Conservation (phyloP, 345 rosid species). For the Salix udensis region DNA sequence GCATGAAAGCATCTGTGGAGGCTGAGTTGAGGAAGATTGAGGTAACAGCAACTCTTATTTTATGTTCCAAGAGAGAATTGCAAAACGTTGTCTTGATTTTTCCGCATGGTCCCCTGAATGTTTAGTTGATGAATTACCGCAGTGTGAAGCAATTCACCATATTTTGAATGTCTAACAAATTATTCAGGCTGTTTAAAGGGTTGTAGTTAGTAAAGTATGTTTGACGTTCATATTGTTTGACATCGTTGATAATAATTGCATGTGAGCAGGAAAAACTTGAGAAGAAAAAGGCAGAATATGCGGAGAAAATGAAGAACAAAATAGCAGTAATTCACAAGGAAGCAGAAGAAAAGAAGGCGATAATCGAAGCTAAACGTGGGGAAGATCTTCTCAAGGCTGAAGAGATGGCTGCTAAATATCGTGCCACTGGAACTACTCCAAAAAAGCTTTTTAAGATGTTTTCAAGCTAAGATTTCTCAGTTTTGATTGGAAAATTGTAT, state of each 20-base stretch:
- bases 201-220: background rate
- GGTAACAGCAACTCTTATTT: conserved; percentile 28
- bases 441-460: conserved; percentile 55
- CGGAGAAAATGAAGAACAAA: conserved; percentile 84
- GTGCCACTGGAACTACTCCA: conserved; percentile 71
- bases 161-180: background rate
- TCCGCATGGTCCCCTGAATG: background rate
- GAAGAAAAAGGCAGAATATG: conserved; percentile 70
- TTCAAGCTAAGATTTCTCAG: conserved; percentile 18
- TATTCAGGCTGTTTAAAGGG: background rate
- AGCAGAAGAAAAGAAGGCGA: conserved; percentile 84
- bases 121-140: background rate
- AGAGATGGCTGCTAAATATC: conserved; percentile 75
- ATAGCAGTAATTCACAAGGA: conserved; percentile 64
- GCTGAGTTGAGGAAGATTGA: conserved; percentile 57
- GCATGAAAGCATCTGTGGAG: conserved; percentile 56
- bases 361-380: conserved; percentile 65
- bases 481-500: conserved; percentile 1
- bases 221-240: background rate
- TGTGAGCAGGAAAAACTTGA: conserved; percentile 58
- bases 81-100: background rate
- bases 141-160: background rate
- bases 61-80: background rate
- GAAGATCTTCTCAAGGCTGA: conserved; percentile 91
- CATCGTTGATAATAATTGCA: background rate